Evolutionary conservation across 2,329 filamentous ascomycete genomes (phyloP), one percentile per base, ranked within the genome.

Genomic region (Aureobasidium musti): DNA sequence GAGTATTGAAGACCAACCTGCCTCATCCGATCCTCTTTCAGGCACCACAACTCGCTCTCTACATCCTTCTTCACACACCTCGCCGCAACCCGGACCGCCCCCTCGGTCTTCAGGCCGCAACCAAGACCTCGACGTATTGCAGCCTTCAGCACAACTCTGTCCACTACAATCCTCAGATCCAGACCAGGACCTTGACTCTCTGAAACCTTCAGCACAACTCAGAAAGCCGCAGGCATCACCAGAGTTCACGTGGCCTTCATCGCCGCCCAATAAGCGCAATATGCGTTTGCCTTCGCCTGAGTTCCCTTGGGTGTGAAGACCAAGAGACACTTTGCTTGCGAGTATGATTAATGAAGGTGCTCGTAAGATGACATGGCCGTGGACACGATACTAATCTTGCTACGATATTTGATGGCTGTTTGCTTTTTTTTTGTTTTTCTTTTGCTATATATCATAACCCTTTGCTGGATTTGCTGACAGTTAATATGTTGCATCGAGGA

Each of bases 201-300:
- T 64, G 1, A 35, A 45, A 54, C 61, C 47, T 10, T 53, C 23
- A 26, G 41, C 28, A 43, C 49, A 35, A 11, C 23, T 64, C 19
- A 54, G 21, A n/a, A 43, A 53, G 1, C 37, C 33, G 23, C 61
- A 64, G 37, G n/a, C 61, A 5, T 64, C 61, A 1, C 23, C 23
- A 17, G 61, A 53, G 19, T 19, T 64, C 1, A 30, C 61, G 4
- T 64, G 61, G 61, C 61, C 61, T 45, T 64, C 61, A 3, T 64
- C 61, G 11, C 37, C 61, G 7, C 61, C 61, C 19, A 64, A 54
- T 26, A 54, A 45, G 17, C 35, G 30, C 49, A 53, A n/a, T 3
- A 45, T 14, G 21, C 21, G 33, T 30, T 28, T 28, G n/a, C 49
- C 49, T 26, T 64, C 61, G 33, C 19, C n/a, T 26, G 61, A 64